These are phyloP conservation scores for Elaeis guineensis DNA, from an alignment of 176 grass and related monocot species.

Conservation along the genomic window DNA sequence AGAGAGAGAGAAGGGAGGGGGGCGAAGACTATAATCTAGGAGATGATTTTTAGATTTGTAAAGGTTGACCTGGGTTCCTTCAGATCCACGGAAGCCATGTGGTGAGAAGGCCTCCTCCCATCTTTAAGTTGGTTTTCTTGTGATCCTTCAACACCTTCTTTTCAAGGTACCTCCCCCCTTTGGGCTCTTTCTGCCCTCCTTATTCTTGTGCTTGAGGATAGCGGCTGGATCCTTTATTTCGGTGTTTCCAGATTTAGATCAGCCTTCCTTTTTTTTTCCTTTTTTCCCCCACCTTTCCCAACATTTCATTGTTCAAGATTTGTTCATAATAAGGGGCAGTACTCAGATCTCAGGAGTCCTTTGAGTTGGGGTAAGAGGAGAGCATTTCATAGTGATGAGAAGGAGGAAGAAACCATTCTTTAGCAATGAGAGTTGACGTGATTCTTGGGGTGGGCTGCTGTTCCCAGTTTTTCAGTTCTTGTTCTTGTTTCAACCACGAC, in stretches of 20 bases:
- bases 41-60: not conserved
- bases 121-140: no score
- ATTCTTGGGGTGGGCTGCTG: no score
- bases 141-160: not conserved
- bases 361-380: not conserved
- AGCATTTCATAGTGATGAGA: not conserved
- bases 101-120: not conserved
- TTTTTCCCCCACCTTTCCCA: not conserved
- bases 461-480: no score
- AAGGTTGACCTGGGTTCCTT: conserved; percentile 3
- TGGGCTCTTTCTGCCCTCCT: not conserved
- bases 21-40: not conserved
- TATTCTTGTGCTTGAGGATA: conserved; percentile 4
- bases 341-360: not conserved
- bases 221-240: not conserved
- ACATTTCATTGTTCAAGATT: not conserved
- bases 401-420: not conserved
- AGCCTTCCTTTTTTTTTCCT: not conserved
- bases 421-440: not conserved
- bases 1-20: not conserved
- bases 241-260: not conserved
- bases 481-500: no score
- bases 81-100: conserved; percentile 1
- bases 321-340: no score
- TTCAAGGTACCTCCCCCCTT: not conserved